Base-by-base conservation (phyloP, 352 stramenopile genomes). In the Stephanocyclus meneghinianus region DNA sequence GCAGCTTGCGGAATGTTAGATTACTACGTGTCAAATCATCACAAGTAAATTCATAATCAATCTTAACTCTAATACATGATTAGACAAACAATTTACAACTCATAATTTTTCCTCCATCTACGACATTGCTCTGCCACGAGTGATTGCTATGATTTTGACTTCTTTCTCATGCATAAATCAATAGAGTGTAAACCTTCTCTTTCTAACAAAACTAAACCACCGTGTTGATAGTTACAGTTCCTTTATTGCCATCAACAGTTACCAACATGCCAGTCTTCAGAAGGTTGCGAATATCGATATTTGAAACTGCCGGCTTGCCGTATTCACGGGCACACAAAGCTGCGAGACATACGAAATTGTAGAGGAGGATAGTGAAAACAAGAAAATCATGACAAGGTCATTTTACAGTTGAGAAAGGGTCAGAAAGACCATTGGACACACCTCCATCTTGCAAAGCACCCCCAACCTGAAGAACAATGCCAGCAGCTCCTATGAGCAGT, bases 1-100 rank as follows among this genome's bases (percentile, higher is more conserved):
- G 90, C 90, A 26, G 83, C 87, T n/a, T 87, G 72, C 48, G 85
- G 85, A 10, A 81, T 89, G 70, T 48, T 92, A 51, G 85, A 92
- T 70, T 71, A 84, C 37, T 86, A 90, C 74, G 48, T 90, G 50
- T 21, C 53, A 8, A 71, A 45, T 42, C 11, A 21, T 63, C 55
- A 63, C 11, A 63, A 63, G 15, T 59, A 63, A 47, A 26, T 55
- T 55, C 13, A 55, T 55, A 55, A 26, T 55, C 5, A 16, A 55
- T 15, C 18, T 26, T 55, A 55, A 26, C 21, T 26, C 21, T 26
- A 26, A 26, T 26, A 26, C 21, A 26, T 26, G 21, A 26, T 26
- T 26, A 26, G 21, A 26, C 21, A 26, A 26, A 26, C 1, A 26
- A 40, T 40, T 0, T 40, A 40, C 35, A 40, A 40, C 7, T 40